Evolutionary conservation across 1,284 basidiomycete species (phyloP).

Genomic region (Xerocomus minutiporus): DNA sequence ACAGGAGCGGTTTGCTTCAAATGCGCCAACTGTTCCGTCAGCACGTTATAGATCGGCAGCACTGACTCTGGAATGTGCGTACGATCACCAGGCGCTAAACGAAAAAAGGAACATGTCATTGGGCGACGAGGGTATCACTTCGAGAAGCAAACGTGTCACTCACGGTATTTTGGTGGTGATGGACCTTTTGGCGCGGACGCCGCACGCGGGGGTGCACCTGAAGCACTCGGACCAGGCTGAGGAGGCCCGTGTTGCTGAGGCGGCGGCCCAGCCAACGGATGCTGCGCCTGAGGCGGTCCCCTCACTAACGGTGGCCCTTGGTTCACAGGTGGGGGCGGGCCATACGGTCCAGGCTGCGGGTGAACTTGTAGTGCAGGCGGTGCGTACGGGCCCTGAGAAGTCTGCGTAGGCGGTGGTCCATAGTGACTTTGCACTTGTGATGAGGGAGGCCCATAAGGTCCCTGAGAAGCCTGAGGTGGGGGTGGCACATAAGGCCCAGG

Average conservation of each 20-base stretch:
- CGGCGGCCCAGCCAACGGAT: constrained; percentile 21
- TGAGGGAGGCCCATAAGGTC: constrained; percentile 19
- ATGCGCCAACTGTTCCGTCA: constrained; percentile 57
- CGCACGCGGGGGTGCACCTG: constrained; percentile 37
- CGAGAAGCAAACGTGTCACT: constrained; percentile 33
- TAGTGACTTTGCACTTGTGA: constrained; percentile 29
- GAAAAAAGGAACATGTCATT: background rate
- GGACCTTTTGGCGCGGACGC: constrained; percentile 35
- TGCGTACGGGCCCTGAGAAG: constrained; percentile 17
- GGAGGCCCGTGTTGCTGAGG: constrained; percentile 35
- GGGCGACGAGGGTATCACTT: background rate
- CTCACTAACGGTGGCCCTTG: constrained; percentile 21
- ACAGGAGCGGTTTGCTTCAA: constrained; percentile 73
- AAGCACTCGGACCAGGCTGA: constrained; percentile 38
- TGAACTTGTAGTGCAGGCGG: constrained; percentile 19
- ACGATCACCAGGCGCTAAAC: constrained; percentile 80
- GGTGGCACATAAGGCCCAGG: constrained; percentile 37
- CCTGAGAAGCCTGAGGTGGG: constrained; percentile 18
- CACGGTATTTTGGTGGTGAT: constrained; percentile 80
- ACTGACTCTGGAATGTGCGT: constrained; percentile 80
- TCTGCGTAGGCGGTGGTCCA: constrained; percentile 26
- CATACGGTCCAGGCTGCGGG: constrained; percentile 16
- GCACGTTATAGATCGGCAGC: constrained; percentile 64
- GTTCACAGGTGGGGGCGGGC: constrained; percentile 12
- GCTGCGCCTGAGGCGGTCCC: constrained; percentile 22